A percentile compares a stretch with the other conserved stretches of the same genome.
These are phyloP conservation scores for Solanum hybrid DNA, from an alignment of 305 asterid species.

Conservation along the genomic window DNA sequence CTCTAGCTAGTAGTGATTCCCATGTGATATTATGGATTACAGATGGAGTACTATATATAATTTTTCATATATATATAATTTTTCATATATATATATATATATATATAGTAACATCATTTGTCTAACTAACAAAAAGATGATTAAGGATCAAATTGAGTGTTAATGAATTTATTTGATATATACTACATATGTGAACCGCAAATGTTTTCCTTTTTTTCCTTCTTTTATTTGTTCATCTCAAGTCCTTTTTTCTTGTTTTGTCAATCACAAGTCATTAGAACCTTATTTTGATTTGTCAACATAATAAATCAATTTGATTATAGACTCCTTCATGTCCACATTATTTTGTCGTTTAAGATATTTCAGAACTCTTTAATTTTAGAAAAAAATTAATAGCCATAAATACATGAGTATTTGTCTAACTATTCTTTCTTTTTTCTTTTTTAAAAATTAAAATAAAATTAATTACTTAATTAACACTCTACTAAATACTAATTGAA, in stretches of 20 bases:
- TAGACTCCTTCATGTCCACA: neutral
- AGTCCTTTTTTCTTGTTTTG: neutral
- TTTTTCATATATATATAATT: neutral
- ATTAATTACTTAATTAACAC: neutral
- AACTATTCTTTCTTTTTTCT: neutral
- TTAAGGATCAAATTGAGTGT: neutral
- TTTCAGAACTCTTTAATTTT: neutral
- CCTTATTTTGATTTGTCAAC: neutral
- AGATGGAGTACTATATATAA: neutral
- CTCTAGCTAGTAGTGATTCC: slow-evolving; percentile 9
- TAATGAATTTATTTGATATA: neutral
- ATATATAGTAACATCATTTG: neutral
- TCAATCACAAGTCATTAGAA: neutral
- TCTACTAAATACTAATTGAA: neutral
- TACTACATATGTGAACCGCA: neutral
- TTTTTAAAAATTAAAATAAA: neutral
- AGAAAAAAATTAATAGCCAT: neutral
- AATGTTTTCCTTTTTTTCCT: neutral
- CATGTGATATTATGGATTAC: slow-evolving; percentile 29
- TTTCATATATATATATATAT: too few species aligned
- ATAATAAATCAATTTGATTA: neutral
- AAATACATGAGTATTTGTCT: neutral
- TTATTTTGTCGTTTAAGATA: neutral
- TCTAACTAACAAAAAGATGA: neutral
- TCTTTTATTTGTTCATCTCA: neutral